Conservation (phyloP, 768 basidiomycete species). For the Tulasnella calospora region DNA sequence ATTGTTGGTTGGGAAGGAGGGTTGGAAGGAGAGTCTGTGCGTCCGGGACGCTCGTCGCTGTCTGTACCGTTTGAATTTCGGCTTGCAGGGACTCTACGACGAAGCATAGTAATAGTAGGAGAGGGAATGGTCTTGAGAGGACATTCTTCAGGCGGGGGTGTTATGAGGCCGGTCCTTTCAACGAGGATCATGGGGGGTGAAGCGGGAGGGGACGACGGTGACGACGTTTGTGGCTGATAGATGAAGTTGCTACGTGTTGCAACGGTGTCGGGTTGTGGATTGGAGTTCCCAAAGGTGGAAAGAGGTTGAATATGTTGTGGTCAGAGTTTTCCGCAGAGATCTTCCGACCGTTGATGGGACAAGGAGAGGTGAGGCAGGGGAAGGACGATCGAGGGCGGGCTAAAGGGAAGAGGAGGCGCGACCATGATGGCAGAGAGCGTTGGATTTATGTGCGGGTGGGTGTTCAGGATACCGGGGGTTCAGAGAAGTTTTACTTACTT, state of each 20-base stretch:
- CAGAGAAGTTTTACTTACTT: not conserved
- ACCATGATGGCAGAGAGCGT: conserved; percentile 1
- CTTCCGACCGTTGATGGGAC: not conserved
- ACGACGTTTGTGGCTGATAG: not conserved
- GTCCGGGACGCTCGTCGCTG: not conserved
- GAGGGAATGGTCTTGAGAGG: not conserved
- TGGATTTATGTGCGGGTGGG: conserved; percentile 8
- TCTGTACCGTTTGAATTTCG: not conserved
- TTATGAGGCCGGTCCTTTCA: not conserved
- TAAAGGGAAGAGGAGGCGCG: not conserved
- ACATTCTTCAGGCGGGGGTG: conserved; percentile 13
- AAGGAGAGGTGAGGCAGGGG: not conserved
- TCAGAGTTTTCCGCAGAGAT: conserved; percentile 4
- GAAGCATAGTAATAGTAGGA: conserved; percentile 10
- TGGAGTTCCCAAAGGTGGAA: not conserved
- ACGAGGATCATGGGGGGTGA: not conserved
- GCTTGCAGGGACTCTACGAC: not conserved
- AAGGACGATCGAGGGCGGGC: not conserved
- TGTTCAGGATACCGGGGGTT: conserved; percentile 4
- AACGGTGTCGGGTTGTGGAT: not conserved
- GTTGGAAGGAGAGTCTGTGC: not conserved
- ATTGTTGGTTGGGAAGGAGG: not conserved
- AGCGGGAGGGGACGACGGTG: not conserved
- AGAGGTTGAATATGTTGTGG: not conserved
- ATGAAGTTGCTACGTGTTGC: conserved; percentile 1